These are phyloP conservation scores for Climacium dendroides DNA, from an alignment of 225 moss, liverwort and hornwort species.

Conservation along the genomic window DNA sequence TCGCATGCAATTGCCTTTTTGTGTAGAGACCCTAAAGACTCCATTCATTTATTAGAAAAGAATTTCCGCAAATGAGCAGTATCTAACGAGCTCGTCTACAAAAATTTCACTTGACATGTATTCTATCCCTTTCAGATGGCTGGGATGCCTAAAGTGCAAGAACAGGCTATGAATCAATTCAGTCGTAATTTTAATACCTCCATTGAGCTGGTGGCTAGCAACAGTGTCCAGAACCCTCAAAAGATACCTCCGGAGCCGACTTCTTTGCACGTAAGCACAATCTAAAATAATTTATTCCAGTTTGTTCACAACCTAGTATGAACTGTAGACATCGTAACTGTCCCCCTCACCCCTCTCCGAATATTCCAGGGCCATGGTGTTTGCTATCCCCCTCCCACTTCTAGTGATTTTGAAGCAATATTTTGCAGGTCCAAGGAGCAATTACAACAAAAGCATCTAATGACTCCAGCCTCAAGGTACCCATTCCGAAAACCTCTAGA, in stretches of 20 bases:
- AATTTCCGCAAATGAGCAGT: neutral
- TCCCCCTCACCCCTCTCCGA: neutral
- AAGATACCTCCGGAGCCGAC: neutral
- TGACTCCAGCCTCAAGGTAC: constrained; percentile 1
- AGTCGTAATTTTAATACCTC: constrained; percentile 13
- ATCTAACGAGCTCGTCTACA: neutral
- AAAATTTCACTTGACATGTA: neutral
- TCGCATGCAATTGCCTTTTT: neutral
- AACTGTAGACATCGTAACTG: neutral
- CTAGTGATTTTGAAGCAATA: neutral
- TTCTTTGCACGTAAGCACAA: neutral
- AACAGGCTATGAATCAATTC: constrained; percentile 1
- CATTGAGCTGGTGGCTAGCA: constrained; percentile 23
- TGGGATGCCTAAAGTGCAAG: neutral
- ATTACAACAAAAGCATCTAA: neutral
- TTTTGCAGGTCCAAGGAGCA: neutral
- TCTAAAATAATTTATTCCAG: neutral
- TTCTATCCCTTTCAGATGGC: constrained; percentile 16
- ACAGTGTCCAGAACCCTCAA: constrained; percentile 8
- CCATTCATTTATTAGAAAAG: neutral
- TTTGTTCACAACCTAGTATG: neutral
- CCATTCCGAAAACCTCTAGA: neutral
- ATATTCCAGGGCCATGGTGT: neutral
- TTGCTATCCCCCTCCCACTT: neutral
- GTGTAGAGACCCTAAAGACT: neutral